Conservation (phyloP, 1,284 basidiomycete genomes). For the Irpex rosettiformis region DNA sequence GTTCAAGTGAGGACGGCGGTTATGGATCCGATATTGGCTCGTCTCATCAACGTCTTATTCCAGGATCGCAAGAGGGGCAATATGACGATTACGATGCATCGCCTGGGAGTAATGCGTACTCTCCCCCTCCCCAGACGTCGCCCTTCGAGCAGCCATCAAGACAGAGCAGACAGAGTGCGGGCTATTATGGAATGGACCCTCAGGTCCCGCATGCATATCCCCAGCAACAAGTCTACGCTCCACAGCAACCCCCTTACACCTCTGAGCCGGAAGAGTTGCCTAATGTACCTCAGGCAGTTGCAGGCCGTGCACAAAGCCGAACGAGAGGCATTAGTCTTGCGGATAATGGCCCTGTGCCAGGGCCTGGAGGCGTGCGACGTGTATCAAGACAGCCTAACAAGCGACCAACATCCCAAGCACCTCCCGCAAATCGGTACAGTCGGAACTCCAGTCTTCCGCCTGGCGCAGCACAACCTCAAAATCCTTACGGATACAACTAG, state of each 20-base stretch:
- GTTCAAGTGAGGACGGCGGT: slow-evolving; percentile 66
- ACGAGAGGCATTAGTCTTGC: slow-evolving; percentile 68
- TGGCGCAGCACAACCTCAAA: slow-evolving; percentile 68
- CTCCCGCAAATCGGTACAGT: slow-evolving; percentile 64
- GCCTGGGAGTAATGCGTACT: slow-evolving; percentile 17
- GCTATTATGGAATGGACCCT: slow-evolving; percentile 46
- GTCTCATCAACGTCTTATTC: slow-evolving; percentile 50
- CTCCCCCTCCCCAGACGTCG: slow-evolving; percentile 13
- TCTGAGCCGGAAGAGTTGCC: slow-evolving; percentile 36
- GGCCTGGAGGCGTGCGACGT: slow-evolving; percentile 69
- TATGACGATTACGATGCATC: slow-evolving; percentile 23
- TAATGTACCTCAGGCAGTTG: slow-evolving; percentile 14
- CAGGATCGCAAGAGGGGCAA: slow-evolving; percentile 39
- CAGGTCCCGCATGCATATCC: slow-evolving; percentile 47
- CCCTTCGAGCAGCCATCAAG: slow-evolving; percentile 40
- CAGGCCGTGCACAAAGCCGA: slow-evolving; percentile 18
- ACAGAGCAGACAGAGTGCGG: slow-evolving; percentile 35
- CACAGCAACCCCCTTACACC: slow-evolving; percentile 31
- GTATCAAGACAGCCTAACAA: slow-evolving; percentile 53
- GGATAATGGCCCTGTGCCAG: slow-evolving; percentile 78
- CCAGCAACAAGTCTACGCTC: slow-evolving; percentile 30
- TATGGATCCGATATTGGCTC: slow-evolving; percentile 56
- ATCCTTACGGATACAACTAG: slow-evolving; percentile 26
- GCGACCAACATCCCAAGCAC: slow-evolving; percentile 56
- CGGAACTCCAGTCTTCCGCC: slow-evolving; percentile 51